Evolutionary conservation across 805 yeast genomes (phyloP), one percentile per base, ranked within the genome.

Genomic region (Pichia eremophila): DNA sequence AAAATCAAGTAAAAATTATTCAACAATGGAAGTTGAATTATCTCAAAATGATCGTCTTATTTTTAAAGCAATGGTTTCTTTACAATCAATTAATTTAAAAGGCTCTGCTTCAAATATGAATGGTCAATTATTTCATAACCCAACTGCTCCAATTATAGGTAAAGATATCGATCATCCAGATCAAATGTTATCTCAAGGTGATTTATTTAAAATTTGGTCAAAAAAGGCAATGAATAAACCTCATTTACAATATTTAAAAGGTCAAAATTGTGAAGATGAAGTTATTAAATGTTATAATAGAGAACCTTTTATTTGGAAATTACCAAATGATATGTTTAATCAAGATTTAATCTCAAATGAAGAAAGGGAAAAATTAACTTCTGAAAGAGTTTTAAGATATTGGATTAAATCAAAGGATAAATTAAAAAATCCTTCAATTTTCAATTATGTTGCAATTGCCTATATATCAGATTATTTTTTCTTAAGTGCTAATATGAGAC

Each of bases 381-480:
- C 55, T 22, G 67, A 64, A 3, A 50, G 68, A 42, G 49, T 54
- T 2, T 40, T 65, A 37, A 47, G 66, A 37, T 65, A 64, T 44
- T 61, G 67, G 66, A 62, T 61, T 11, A 57, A 58, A 45, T 52
- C 61, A 5, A 65, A 63, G 43, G 59, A 54, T 14, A 36, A 39
- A 10, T 38, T 63, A 2, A 32, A 45, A 15, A 53, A 60, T 51
- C 61, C 61, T 12, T 27, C 50, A n/a, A 42, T 71, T 22, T 75
- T 69, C 58, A 62, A 76, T 50, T 79, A 75, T 61, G 79, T 74
- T 9, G 82, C 82, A 0, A 58, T 81, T 42, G 81, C 82, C 3
- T 77, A 77, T 49, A 62, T 79, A 11, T 73, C 84, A 0, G 88
- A 83, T 57, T 71, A 80, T 14, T 71, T 75, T 48, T 72, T 77